A percentile compares a stretch with the other conserved stretches of the same genome.
phyloP scores from a whole-genome alignment of 352 stramenopile genomes.

The Phytophthora chlamydospora region DNA sequence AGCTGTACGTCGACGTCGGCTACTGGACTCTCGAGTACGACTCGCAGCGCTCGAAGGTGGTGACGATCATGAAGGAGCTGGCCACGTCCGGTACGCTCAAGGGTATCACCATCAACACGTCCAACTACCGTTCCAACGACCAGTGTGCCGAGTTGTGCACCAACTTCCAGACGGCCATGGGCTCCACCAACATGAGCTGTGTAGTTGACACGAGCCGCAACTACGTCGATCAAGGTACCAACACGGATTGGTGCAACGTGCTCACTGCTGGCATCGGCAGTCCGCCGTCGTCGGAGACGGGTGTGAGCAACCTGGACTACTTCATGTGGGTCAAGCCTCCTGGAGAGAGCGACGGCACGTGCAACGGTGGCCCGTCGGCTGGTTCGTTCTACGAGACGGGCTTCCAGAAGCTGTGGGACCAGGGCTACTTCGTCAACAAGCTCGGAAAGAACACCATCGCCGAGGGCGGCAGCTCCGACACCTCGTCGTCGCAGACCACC shows the following conservation, averaged over 20 bases:
- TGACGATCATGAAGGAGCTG: conserved; percentile 41
- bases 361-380: conserved; percentile 43
- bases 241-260: conserved; percentile 67
- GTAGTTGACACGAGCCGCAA: conserved; percentile 52
- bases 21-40: conserved; percentile 59
- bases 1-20: conserved; percentile 69
- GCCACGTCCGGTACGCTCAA: conserved; percentile 29
- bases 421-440: conserved; percentile 55
- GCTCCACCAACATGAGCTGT: conserved; percentile 37
- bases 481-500: conserved; percentile 12
- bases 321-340: conserved; percentile 77
- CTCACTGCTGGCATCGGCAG: conserved; percentile 45
- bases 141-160: conserved; percentile 42
- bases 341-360: conserved; percentile 71
- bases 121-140: conserved; percentile 62
- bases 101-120: conserved; percentile 68
- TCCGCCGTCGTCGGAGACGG: conserved; percentile 54
- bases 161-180: conserved; percentile 46
- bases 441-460: conserved; percentile 32
- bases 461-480: conserved; percentile 18
- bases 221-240: conserved; percentile 24
- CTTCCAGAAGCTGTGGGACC: conserved; percentile 70
- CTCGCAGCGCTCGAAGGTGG: conserved; percentile 25
- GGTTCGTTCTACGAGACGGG: conserved; percentile 62
- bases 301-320: conserved; percentile 62